phyloP scores from a whole-genome alignment of 139 green algal species.

The Chlorella ohadii region DNA sequence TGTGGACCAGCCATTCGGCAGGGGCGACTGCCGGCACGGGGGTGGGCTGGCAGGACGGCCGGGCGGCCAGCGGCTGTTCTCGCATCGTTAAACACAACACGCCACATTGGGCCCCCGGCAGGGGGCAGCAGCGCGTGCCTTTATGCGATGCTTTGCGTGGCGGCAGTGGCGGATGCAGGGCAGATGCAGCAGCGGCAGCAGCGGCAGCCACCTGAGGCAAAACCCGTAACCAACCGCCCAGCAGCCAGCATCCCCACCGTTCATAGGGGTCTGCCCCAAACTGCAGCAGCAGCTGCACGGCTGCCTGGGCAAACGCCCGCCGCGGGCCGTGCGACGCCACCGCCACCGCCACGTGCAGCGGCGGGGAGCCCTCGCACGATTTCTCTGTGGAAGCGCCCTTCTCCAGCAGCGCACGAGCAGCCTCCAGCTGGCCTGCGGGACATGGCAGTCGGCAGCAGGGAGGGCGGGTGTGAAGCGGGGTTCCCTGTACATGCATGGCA shows the following conservation, averaged over 20 bases:
- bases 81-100: constrained; percentile 31
- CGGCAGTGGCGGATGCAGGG: neutral
- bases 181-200: neutral
- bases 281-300: constrained; percentile 59
- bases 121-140: constrained; percentile 14
- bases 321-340: constrained; percentile 38
- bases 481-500: no score
- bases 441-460: neutral
- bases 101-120: neutral
- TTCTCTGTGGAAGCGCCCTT: constrained; percentile 36
- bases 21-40: neutral
- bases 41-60: neutral
- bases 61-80: neutral
- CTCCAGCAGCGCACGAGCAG: constrained; percentile 62
- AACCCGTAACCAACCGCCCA: no score
- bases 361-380: constrained; percentile 72
- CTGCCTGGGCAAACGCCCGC: constrained; percentile 33
- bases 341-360: constrained; percentile 71
- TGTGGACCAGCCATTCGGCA: neutral
- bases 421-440: constrained; percentile 61
- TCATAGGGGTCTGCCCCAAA: constrained; percentile 48
- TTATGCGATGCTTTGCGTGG: constrained; percentile 13
- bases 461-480: no score
- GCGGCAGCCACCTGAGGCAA: no score
- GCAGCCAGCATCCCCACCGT: constrained; percentile 20